A percentile compares a stretch with the other conserved stretches of the same genome.
These are phyloP conservation scores for Curvularia sp. DNA, from an alignment of 2,329 filamentous ascomycete species.

Conservation along the genomic window DNA sequence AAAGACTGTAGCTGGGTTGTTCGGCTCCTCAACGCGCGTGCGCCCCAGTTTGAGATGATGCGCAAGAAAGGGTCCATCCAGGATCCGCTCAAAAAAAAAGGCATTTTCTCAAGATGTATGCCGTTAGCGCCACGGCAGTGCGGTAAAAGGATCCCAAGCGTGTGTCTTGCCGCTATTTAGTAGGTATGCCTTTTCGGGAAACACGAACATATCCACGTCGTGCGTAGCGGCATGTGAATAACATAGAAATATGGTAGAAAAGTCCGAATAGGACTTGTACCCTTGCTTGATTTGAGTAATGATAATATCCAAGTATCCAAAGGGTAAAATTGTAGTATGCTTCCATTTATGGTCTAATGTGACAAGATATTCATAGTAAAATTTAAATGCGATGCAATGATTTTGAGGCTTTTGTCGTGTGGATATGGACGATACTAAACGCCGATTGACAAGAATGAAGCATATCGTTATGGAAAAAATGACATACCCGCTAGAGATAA, in stretches of 20 bases:
- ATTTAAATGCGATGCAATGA: not conserved
- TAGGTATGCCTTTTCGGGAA: not conserved
- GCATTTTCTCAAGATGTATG: not conserved
- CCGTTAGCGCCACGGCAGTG: not conserved
- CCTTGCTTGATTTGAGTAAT: not conserved
- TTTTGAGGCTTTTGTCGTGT: not conserved
- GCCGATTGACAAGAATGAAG: not conserved
- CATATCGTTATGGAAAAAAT: not conserved
- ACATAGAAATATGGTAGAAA: not conserved
- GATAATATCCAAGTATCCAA: not conserved
- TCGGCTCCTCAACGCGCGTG: not conserved
- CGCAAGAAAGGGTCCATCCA: not conserved
- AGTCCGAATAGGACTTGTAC: not conserved
- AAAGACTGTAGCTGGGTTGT: not conserved
- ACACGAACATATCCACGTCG: not conserved
- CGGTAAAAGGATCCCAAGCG: not conserved
- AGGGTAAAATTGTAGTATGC: no score
- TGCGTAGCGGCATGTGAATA: not conserved
- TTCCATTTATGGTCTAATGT: not conserved
- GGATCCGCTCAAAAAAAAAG: not conserved
- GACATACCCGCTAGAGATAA: not conserved
- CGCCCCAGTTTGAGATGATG: not conserved
- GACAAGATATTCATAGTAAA: not conserved
- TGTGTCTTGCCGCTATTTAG: not conserved
- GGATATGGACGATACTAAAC: not conserved